Evolutionary conservation across 495 filamentous ascomycete species (phyloP).

Genomic region (Annulohypoxylon bovei): DNA sequence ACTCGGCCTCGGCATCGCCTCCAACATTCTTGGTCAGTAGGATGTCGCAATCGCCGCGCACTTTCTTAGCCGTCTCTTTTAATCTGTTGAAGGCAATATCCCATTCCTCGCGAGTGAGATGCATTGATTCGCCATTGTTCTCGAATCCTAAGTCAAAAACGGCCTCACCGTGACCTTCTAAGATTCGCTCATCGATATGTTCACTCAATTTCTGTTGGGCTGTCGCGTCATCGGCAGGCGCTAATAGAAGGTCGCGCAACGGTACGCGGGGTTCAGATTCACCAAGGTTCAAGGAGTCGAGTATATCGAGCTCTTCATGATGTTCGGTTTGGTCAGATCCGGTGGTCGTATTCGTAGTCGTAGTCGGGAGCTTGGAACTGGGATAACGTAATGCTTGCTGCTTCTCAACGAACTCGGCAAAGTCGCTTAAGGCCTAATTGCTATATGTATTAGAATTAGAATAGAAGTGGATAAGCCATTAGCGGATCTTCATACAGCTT

Average conservation of each 20-base stretch:
- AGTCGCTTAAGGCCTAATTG: slow-evolving; percentile 86
- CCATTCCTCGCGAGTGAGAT: slow-evolving; percentile 81
- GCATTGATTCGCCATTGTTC: slow-evolving; percentile 92
- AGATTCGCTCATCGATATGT: slow-evolving; percentile 73
- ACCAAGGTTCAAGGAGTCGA: slow-evolving; percentile 84
- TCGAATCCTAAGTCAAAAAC: slow-evolving; percentile 94
- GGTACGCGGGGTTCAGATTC: slow-evolving; percentile 74
- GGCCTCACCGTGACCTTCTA: slow-evolving; percentile 89
- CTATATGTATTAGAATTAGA: neutral
- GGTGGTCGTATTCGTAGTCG: slow-evolving; percentile 49
- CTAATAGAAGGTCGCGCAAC: slow-evolving; percentile 81
- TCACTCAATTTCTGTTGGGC: slow-evolving; percentile 65
- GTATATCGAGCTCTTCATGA: slow-evolving; percentile 88
- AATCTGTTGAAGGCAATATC: slow-evolving; percentile 75
- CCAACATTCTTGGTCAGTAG: slow-evolving; percentile 90
- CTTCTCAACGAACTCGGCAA: slow-evolving; percentile 96
- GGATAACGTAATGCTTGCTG: slow-evolving; percentile 77
- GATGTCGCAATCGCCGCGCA: slow-evolving; percentile 78
- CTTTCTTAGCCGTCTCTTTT: slow-evolving; percentile 68
- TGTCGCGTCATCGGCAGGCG: slow-evolving; percentile 65
- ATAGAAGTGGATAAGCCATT: neutral
- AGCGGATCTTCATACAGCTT: slow-evolving; percentile 67
- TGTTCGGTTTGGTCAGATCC: slow-evolving; percentile 60
- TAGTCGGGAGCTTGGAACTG: slow-evolving; percentile 48
- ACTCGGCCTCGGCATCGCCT: slow-evolving; percentile 74